Base-by-base conservation (phyloP, 352 stramenopile species). In the Peronospora destructor region DNA sequence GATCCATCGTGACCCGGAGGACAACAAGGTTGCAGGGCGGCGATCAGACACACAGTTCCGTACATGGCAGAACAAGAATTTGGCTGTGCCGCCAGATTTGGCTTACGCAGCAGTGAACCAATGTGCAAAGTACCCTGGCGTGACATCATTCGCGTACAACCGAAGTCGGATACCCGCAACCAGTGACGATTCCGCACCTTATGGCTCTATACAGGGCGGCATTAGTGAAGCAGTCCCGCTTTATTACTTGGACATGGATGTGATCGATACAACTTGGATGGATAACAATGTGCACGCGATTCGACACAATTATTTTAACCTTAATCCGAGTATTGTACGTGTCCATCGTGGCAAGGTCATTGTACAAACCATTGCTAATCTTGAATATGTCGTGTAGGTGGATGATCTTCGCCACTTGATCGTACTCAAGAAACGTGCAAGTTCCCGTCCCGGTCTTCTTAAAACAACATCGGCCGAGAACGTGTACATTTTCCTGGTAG, bases 231-330 rank as follows among this genome's bases (percentile, higher is more conserved):
- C 61, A 0, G 30, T 57, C 2, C 48, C 52, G 9, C 49, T 63
- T 8, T 44, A 73, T 28, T 91, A 76, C 50, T 59, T 95, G 13
- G 82, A 93, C 60, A 72, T 89, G 38, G 85, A 94, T 61, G 82
- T 90, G 12, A 87, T 95, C 48, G 84, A 94, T 55, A 95, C 78
- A 19, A 91, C 85, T 8, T 87, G 76, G 61, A 84, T 94, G 45
- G 81, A 93, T 51, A 84, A 83, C 35, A 95, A 95, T 44, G 76
- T 95, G 35, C 77, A 89, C 53, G 64, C 66, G 21, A 75, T 91
- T 35, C 71, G 84, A 2, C 84, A 94, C 68, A 88, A 84, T 50
- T 92, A 86, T 55, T 95, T 89, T 56, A 92, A 85, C 45, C 49
- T 95, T 19, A 95, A 95, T 49, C 64, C 76, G 30, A 91, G 80